phyloP scores from a whole-genome alignment of 2,329 filamentous ascomycete species.

The Penicillium sp. region DNA sequence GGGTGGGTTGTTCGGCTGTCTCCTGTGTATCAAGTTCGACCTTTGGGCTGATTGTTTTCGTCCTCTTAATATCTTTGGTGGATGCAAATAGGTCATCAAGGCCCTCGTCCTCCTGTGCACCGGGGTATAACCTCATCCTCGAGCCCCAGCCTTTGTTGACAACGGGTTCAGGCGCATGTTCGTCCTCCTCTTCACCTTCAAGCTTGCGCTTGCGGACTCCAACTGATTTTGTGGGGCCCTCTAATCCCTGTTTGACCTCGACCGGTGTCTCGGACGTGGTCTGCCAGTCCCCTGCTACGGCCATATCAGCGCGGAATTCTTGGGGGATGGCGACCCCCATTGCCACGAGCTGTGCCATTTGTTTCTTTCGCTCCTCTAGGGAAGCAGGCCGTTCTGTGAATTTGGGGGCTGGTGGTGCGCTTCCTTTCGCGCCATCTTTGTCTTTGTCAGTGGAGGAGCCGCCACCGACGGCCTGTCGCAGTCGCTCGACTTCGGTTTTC shows the following conservation, averaged over 20 bases:
- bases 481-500: conserved; percentile 76
- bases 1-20: conserved; percentile 3
- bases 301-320: conserved; percentile 74
- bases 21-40: conserved; percentile 17
- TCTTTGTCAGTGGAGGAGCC: conserved; percentile 29
- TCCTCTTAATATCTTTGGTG: conserved; percentile 40
- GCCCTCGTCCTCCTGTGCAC: conserved; percentile 37
- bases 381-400: conserved; percentile 44
- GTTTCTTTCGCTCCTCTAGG: conserved; percentile 70
- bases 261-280: conserved; percentile 55
- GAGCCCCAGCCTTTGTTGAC: conserved; percentile 47
- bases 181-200: conserved; percentile 43
- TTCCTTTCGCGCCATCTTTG: conserved; percentile 29
- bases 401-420: conserved; percentile 34
- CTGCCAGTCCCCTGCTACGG: conserved; percentile 86
- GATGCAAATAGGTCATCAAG: conserved; percentile 45
- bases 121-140: conserved; percentile 42
- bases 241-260: conserved; percentile 41
- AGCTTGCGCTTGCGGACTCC: conserved; percentile 48
- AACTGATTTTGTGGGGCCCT: conserved; percentile 40
- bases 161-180: conserved; percentile 30
- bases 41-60: conserved; percentile 18
- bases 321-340: conserved; percentile 84
- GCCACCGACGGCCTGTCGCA: conserved; percentile 71
- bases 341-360: conserved; percentile 82